These are phyloP conservation scores for Sugiyamaella paludigena DNA, from an alignment of 1,139 yeast species.

Conservation along the genomic window DNA sequence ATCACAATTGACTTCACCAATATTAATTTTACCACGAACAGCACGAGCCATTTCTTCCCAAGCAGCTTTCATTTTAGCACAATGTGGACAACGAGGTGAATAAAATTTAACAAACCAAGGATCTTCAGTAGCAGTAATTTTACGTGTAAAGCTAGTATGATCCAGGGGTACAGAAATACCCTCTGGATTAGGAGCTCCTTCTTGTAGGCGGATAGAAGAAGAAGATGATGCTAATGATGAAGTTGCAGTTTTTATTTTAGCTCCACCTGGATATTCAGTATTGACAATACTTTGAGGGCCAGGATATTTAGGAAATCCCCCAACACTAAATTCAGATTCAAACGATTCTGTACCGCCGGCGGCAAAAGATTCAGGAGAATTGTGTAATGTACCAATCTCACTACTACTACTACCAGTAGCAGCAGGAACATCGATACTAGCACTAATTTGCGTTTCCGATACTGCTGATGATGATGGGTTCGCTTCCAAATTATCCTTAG, in stretches of 20 bases:
- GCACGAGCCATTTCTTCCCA: constrained; percentile 39
- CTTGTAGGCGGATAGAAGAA: constrained; percentile 15
- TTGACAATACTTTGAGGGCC: constrained; percentile 19
- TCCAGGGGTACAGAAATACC: constrained; percentile 28
- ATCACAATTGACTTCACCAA: constrained; percentile 45
- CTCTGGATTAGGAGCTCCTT: constrained; percentile 24
- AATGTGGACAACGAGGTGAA: constrained; percentile 42
- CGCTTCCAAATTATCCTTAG: constrained; percentile 4
- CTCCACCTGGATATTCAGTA: constrained; percentile 17
- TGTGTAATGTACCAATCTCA: too few species aligned
- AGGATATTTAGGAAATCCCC: constrained; percentile 20
- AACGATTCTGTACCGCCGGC: background rate
- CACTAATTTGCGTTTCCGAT: background rate
- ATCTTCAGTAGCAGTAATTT: constrained; percentile 24
- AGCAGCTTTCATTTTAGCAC: constrained; percentile 38
- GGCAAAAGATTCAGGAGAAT: background rate
- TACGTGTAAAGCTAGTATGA: constrained; percentile 24
- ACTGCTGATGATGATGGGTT: background rate
- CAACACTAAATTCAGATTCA: background rate
- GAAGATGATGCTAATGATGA: constrained; percentile 10
- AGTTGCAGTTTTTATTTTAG: constrained; percentile 11
- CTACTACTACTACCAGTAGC: background rate
- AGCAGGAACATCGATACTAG: background rate
- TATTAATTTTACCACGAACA: constrained; percentile 36
- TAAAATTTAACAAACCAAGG: constrained; percentile 44